Percentiles rank a stretch among this genome's conserved stretches.
phyloP scores from a whole-genome alignment of 2,329 filamentous ascomycete genomes.

The Zymoseptoria pseudotritici region DNA sequence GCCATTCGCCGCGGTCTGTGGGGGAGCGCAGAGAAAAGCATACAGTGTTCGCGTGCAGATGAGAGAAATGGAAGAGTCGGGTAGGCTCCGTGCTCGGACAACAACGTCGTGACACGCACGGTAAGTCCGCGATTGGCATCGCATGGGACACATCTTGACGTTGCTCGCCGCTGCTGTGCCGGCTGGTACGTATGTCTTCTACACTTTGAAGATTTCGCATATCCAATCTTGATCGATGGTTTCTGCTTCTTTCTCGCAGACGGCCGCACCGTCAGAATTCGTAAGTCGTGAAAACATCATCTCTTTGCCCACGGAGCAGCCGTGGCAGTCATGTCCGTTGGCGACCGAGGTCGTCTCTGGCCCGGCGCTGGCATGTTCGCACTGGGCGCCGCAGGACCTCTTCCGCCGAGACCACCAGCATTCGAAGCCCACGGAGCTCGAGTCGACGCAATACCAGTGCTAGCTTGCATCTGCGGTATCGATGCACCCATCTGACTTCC shows the following conservation, averaged over 20 bases:
- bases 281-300: neutral
- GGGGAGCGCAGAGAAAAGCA: no score
- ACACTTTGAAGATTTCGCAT: neutral
- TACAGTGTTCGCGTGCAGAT: no score
- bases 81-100: no score
- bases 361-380: neutral
- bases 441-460: slow-evolving; percentile 23
- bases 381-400: neutral
- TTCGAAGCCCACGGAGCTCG: slow-evolving; percentile 22
- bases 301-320: slow-evolving; percentile 6
- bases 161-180: no score
- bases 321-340: neutral
- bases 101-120: no score
- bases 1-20: no score
- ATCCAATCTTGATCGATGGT: neutral
- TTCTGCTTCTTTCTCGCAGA: neutral
- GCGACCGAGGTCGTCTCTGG: neutral
- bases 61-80: no score
- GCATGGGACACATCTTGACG: no score
- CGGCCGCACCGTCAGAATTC: neutral
- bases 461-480: slow-evolving; percentile 19
- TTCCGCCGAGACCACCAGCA: neutral
- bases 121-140: no score
- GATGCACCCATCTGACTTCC: slow-evolving; percentile 2
- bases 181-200: no score